Base-by-base conservation (phyloP, 225 moss, liverwort and hornwort genomes). In the Pseudoscleropodium purum region DNA sequence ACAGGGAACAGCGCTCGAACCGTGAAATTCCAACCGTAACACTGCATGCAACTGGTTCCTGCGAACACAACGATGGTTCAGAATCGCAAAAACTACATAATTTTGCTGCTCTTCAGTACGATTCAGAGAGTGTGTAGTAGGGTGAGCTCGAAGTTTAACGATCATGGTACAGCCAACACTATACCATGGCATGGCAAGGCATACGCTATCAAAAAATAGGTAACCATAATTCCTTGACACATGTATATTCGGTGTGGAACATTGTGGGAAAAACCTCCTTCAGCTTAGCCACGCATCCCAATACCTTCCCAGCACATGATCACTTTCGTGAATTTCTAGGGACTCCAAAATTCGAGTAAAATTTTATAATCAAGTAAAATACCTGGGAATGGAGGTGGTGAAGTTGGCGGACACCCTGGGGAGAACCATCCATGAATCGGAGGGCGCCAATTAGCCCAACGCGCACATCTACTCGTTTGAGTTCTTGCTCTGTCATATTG, bases 401-500 rank as follows among this genome's bases (percentile, higher is more conserved):
- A 69, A 99, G 94, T 93, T 99, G 97, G 43, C 97, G 96, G n/a
- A 99, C 96, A 83, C 96, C 97, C 92, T 99, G 99, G 70, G 97
- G 97, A 82, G 96, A 95, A 36, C 95, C 96, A 91, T 99, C 99
- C 97, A 99, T 99, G 82, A 99, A 97, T 64, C 97, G 94, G 68
- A 97, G 93, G 61, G 99, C 92, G 82, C 99, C 99, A 73, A 95
- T 94, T 73, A 99, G 89, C 74, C 99, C 99, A 87, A 99, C 97
- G 66, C 97, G 97, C 43, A 99, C 94, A 92, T 99, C 99, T 68
- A 97, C 96, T 62, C 99, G 95, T 88, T 92, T 94, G 79, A 99
- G 93, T 90, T 99, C 99, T 91, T 97, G 99, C 90, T 99, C 99
- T 63, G 97, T 99, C 96, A 99, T 96, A 84, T 99, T 99, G 81